phyloP scores from a whole-genome alignment of 768 basidiomycete genomes.

The Lactarius sanguifluus region DNA sequence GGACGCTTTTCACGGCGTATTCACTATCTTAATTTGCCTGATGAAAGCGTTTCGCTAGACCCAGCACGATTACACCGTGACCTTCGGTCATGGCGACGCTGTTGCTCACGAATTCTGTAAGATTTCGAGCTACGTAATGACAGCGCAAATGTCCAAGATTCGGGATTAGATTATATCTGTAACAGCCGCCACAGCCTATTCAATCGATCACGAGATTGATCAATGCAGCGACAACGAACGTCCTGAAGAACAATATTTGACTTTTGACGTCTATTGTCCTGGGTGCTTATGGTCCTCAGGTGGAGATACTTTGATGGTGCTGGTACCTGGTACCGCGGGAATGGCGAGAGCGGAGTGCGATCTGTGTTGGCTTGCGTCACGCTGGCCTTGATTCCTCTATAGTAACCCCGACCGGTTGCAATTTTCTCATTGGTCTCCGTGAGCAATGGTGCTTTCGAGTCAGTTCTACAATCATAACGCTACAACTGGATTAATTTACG shows the following conservation, averaged over 20 bases:
- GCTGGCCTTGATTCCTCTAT: conserved; percentile 11
- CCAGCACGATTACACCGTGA: too few relatives aligned
- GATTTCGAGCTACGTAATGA: not conserved
- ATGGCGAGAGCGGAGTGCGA: not conserved
- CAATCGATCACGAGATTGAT: not conserved
- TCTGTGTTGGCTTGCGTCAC: not conserved
- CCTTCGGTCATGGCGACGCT: too few relatives aligned
- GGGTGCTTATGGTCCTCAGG: not conserved
- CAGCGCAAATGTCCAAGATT: not conserved
- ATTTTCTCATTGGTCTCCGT: conserved; percentile 1
- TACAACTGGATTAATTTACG: conserved; percentile 22
- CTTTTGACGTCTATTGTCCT: not conserved
- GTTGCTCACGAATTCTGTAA: not conserved
- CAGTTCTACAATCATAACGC: conserved; percentile 11
- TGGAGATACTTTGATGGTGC: too few relatives aligned
- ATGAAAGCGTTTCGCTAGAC: too few relatives aligned
- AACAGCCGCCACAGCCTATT: not conserved
- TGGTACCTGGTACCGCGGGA: not conserved
- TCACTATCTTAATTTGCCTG: too few relatives aligned
- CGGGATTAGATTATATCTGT: not conserved
- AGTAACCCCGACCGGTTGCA: conserved; percentile 9
- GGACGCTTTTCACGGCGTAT: too few relatives aligned
- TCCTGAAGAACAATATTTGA: not conserved
- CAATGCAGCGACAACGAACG: not conserved
- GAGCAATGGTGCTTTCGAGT: not conserved